Evolutionary conservation across 805 yeast genomes (phyloP), one percentile per base, ranked within the genome.

Genomic region (Komagataella phaffii): DNA sequence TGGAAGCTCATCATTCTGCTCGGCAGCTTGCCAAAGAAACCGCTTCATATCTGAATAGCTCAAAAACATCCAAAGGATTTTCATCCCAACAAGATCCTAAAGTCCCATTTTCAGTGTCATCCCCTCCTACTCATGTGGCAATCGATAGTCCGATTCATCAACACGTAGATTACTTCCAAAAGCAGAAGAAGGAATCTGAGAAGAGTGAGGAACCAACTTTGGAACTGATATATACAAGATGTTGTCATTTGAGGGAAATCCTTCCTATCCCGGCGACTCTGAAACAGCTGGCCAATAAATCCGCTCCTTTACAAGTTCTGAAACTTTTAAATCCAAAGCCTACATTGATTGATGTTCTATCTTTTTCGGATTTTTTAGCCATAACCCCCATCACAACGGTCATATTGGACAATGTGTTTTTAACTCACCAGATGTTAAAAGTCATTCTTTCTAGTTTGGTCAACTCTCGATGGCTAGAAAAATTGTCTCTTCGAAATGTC

Each of bases 1-100:
- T 78, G 50, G 91, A 85, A 60, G 91, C 93, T 0, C 88, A 85
- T 64, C 61, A 70, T 36, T 78, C 87, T 3, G 95, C 91, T 1
- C 75, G 77, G 56, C 69, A 85, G 60, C 77, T 83, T 46, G 89
- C 89, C 0, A 69, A 70, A 48, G 93, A 85, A 65, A 87, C 84
- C 8, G 56, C 71, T 1, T 67, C 65, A 44, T 80, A 69, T 59
- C 79, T 67, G 55, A 63, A 59, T n/a, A 24, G 46, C 44, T 49
- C 50, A 4, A 50, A 50, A 24, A 69, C 69, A 51, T 64, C 51
- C 17, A 49, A 51, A 45, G 54, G 53, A 49, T 59, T 54, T 24
- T 47, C 53, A 6, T 24, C 52, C 8, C 45, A 23, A n/a, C 46
- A 45, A 19, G 51, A 48, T 17, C 56, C 56, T 8, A 65, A 55